Evolutionary conservation across 75 land plant species (phyloP), one percentile per base, ranked within the genome.

Genomic region (Selaginella moellendorffii): DNA sequence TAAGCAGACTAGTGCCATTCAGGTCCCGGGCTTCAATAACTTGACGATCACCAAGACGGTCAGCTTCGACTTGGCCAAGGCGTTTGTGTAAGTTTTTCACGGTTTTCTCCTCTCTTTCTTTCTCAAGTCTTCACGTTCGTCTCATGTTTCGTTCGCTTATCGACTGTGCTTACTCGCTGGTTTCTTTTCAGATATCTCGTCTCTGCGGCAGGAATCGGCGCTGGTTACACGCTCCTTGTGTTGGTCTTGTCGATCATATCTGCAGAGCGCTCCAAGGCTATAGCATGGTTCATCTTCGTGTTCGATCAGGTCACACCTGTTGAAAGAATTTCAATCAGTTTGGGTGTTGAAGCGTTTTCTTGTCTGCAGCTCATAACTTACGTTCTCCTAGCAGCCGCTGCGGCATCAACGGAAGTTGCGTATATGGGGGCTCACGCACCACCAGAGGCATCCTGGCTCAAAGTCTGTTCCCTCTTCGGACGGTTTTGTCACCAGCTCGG

Each of bases 1-100:
- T 21, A 56, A 8, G 21, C 23, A 56, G 59, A 21, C 59, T n/a
- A 56, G 5, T 8, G 25, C 59, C 2, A 21, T 56, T 56, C n/a
- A 8, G 5, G 5, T 56, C 24, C 59, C 59, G 5, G 59, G 59
- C 21, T 56, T 56, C 24, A 21, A 8, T 8, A 19, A 19, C n/a
- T 8, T 56, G 9, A 21, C 21, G 17, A 56, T 56, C 21, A 56
- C 59, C 21, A 56, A 25, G 24, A 56, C 23, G 17, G 59, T n/a
- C 21, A 56, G n/a, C 8, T 56, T 21, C 59, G 9, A 56, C 59
- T 9, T 21, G 19, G 5, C 59, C 2, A 56, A 56, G 24, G 59
- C 59, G 5, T 56, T 56, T 19, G 59, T 56, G 59, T 56, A 56
- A 56, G 59, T 56, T 14, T 36, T n/a, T n/a, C n/a, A n/a, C n/a